Evolutionary conservation across 2,329 filamentous ascomycete species (phyloP).

Genomic region (Aspergillus ruber): DNA sequence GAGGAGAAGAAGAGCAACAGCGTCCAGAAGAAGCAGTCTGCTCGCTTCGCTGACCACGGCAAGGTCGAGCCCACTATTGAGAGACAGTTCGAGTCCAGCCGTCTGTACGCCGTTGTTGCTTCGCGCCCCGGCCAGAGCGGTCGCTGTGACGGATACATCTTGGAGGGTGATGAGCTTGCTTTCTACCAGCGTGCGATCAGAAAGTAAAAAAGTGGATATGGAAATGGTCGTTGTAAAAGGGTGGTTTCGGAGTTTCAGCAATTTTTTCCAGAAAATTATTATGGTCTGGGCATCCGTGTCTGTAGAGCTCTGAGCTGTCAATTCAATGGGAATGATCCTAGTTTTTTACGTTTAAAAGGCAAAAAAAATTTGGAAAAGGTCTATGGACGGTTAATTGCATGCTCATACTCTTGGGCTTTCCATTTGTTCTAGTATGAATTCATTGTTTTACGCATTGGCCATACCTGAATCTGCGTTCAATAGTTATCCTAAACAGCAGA

Average conservation of each 20-base stretch:
- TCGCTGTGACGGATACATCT: slow-evolving; percentile 92
- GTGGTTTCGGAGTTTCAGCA: slow-evolving; percentile 35
- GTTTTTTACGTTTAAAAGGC: slow-evolving; percentile 9
- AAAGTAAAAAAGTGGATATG: slow-evolving; percentile 79
- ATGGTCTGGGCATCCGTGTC: slow-evolving; percentile 31
- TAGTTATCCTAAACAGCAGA: no score
- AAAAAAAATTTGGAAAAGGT: not conserved
- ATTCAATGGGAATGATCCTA: slow-evolving; percentile 32
- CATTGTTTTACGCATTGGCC: no score
- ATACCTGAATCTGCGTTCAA: no score
- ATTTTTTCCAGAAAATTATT: slow-evolving; percentile 25
- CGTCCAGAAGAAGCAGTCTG: slow-evolving; percentile 94
- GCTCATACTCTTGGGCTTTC: not conserved
- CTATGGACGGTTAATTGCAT: not conserved
- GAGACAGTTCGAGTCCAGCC: slow-evolving; percentile 99
- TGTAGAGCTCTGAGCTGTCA: slow-evolving; percentile 35
- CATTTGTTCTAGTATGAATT: no score
- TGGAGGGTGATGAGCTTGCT: slow-evolving; percentile 98
- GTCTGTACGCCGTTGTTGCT: slow-evolving; percentile 87
- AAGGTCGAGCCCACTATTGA: slow-evolving; percentile 91
- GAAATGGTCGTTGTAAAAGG: slow-evolving; percentile 23
- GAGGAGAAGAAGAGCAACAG: slow-evolving; percentile 97
- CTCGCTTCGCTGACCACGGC: slow-evolving; percentile 70
- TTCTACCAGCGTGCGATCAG: slow-evolving; percentile 99
- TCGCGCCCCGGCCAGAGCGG: slow-evolving; percentile 95